Conservation (phyloP, 2,329 filamentous ascomycete species). For the Aureobasidium musti region DNA sequence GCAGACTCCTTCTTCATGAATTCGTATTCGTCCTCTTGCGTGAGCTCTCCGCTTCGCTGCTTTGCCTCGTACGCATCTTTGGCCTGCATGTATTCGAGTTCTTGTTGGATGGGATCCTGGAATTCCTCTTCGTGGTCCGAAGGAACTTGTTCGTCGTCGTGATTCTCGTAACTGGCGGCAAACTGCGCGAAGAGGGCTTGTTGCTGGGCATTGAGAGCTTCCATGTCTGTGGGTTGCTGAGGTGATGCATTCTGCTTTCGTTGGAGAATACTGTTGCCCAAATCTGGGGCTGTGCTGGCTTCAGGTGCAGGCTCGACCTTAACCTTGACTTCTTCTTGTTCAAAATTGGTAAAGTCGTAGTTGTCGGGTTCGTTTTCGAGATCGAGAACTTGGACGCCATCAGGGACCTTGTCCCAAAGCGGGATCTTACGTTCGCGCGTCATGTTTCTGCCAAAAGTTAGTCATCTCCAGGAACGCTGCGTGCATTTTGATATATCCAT, state of each 20-base stretch:
- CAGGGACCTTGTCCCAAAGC: neutral
- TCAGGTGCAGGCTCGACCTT: neutral
- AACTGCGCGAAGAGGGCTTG: neutral
- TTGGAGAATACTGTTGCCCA: neutral
- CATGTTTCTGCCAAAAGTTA: neutral
- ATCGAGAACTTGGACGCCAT: neutral
- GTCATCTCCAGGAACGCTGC: neutral
- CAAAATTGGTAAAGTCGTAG: neutral
- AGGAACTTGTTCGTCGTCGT: neutral
- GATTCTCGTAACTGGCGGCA: no score
- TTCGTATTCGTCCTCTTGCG: constrained; percentile 34
- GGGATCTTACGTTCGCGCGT: neutral
- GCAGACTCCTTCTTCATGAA: constrained; percentile 23
- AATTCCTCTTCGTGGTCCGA: neutral
- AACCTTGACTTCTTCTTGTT: neutral
- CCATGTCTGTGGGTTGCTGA: neutral
- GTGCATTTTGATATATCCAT: neutral
- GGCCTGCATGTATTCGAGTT: neutral
- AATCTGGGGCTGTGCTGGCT: neutral
- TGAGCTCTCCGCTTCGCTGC: constrained; percentile 28
- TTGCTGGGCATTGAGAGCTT: neutral
- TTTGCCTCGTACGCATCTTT: constrained; percentile 27
- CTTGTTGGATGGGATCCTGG: neutral
- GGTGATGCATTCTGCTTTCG: neutral
- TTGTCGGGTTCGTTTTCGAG: neutral